Evolutionary conservation across 192 early-diverging fungal species (phyloP), one percentile per base, ranked within the genome.

Genomic region (Coemansia sp.): DNA sequence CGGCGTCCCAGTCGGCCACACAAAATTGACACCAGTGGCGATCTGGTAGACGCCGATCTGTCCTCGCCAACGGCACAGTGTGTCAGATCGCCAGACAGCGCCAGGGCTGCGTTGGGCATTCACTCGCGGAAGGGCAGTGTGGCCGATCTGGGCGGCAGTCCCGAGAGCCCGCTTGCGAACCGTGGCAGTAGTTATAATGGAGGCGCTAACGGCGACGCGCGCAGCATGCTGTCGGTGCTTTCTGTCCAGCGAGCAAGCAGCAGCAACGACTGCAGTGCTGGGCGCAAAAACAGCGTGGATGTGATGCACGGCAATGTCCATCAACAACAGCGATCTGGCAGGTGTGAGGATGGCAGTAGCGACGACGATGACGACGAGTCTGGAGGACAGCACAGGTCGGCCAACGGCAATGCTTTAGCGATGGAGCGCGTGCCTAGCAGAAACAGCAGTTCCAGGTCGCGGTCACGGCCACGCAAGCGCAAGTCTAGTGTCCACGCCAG

Each of bases 1-100:
- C 71, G 75, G 40, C 75, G 80, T 8, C 43, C 65, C 20, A 78
- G 75, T 59, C 61, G 73, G 20, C 15, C 70, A 11, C 32, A 22
- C 49, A 80, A 62, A 49, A 32, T 44, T 3, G 61, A 65, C 11
- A 15, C 29, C 29, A 20, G 10, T 30, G 62, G 32, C 32, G 39
- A 24, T 24, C 58, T 13, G 70, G 47, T 11, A 32, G 45, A 45
- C 15, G 59, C 50, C 15, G 30, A 32, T 3, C 22, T 41, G 16
- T 41, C 73, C 0, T 70, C 73, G 20, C 63, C 68, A 13, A 55
- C 39, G 18, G 29, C 50, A 6, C 45, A 40, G 39, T 38, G n/a
- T 10, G 24, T 69, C 10, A 49, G 65, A 41, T 76, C 75, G 12
- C 68, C 70, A 8, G 68, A 74, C 20, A 63, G 30, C 71, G 71